phyloP scores from a whole-genome alignment of 1,139 yeast species.

The Meyerozyma sp. region DNA sequence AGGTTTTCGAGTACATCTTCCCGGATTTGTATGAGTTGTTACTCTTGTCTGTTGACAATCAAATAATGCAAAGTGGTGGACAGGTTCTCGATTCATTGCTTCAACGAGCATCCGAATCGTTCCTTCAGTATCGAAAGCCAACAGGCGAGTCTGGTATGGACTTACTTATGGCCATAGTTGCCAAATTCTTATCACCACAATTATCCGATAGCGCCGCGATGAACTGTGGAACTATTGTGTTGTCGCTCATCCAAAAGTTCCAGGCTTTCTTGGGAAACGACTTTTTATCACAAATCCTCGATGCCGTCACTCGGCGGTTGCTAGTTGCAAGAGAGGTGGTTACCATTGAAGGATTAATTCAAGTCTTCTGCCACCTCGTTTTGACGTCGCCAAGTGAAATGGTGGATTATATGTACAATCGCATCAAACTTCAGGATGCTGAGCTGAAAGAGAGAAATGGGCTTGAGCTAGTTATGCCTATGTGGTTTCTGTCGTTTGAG shows the following conservation, averaged over 20 bases:
- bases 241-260: slow-evolving; percentile 61
- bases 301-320: slow-evolving; percentile 68
- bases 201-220: slow-evolving; percentile 77
- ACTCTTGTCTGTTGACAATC: slow-evolving; percentile 62
- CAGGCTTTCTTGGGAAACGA: slow-evolving; percentile 42
- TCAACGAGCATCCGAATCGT: slow-evolving; percentile 42
- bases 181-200: slow-evolving; percentile 65
- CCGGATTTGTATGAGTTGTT: slow-evolving; percentile 50
- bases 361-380: slow-evolving; percentile 72
- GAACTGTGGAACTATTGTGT: slow-evolving; percentile 64
- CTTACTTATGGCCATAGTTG: slow-evolving; percentile 54
- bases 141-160: slow-evolving; percentile 47
- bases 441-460: slow-evolving; percentile 25
- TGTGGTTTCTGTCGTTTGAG: slow-evolving; percentile 83
- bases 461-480: slow-evolving; percentile 49
- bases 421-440: slow-evolving; percentile 30
- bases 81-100: slow-evolving; percentile 66
- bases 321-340: slow-evolving; percentile 61
- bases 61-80: slow-evolving; percentile 71
- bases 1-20: slow-evolving; percentile 45
- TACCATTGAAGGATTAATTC: slow-evolving; percentile 69
- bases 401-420: slow-evolving; percentile 48
- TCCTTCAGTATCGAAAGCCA: slow-evolving; percentile 36
- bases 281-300: slow-evolving; percentile 54
- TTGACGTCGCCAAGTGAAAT: slow-evolving; percentile 48